Evolutionary conservation across 2,329 filamentous ascomycete species (phyloP), one percentile per base, ranked within the genome.

Genomic region (Aspergillus puulaauensis): DNA sequence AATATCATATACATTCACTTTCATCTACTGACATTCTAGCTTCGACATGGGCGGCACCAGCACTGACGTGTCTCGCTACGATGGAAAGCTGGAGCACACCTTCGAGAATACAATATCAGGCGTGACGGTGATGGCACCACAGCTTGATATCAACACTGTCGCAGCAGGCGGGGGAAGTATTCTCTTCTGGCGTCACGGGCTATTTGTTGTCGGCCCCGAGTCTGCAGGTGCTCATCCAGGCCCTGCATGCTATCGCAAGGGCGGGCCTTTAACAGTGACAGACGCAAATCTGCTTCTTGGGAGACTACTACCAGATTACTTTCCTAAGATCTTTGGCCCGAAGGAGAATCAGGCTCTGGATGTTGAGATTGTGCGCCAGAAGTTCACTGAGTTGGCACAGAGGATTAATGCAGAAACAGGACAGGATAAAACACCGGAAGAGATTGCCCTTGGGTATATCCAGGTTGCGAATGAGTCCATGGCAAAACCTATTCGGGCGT

Each of bases 41-140:
- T 97, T 97, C 68, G 93, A 97, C 66, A 97, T 97, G 93, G 91
- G 91, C 39, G 93, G 93, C 11, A 97, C 93, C 0, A 92, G 88
- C 57, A 97, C 93, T 1, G 93, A 97, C 72, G 73, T 96, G 8
- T 96, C 90, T 35, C 82, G 93, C 49, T 97, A 93, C 66, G 90
- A 90, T 58, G 93, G 93, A 14, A 82, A 90, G 54, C 95, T 96
- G 67, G 93, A 96, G 67, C 93, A 97, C 68, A 91, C 96, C 0
- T 96, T 96, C 64, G 93, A 96, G 75, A 96, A 92, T 0, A 96
- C 91, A 0, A 96, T 91, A 1, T 93, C 93, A 0, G 93, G 93
- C n/a, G 90, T 96, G 1, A 93, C 92, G 0, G 95, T 96, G 24
- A 92, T 96, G 68, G 93, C 90, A 1, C 93, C 93, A 0, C 92